Conservation (phyloP, 345 rosid species). For the Acer campestre region DNA sequence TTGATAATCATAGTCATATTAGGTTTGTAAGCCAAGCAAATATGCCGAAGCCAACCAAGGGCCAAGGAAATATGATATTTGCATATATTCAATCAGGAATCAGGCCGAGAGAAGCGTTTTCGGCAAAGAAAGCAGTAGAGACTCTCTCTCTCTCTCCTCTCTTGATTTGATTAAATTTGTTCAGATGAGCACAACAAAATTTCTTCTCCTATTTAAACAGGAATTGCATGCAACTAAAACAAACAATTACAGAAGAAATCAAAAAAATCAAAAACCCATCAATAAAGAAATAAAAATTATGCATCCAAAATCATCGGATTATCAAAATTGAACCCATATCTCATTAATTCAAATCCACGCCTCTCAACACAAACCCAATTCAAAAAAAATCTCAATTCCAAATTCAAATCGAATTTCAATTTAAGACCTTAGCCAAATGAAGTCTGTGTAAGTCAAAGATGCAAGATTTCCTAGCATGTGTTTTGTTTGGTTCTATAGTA, state of each 20-base stretch:
- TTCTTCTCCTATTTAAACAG: not conserved
- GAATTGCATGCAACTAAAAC: not conserved
- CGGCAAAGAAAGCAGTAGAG: too few species aligned
- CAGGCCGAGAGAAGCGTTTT: too few species aligned
- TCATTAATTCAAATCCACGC: not conserved
- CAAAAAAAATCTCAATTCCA: not conserved
- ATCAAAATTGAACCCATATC: slow-evolving; percentile 28
- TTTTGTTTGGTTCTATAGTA: too few species aligned
- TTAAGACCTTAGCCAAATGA: slow-evolving; percentile 64
- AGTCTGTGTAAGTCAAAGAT: slow-evolving; percentile 48
- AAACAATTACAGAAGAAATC: slow-evolving; percentile 1
- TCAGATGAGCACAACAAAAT: not conserved
- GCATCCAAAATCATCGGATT: slow-evolving; percentile 1
- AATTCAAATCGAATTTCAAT: not conserved
- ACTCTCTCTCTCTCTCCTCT: too few species aligned
- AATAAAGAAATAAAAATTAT: not conserved
- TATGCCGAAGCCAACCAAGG: too few species aligned
- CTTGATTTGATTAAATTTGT: too few species aligned
- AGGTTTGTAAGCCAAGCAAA: too few species aligned
- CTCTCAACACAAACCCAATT: too few species aligned
- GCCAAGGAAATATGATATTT: too few species aligned
- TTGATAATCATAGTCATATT: too few species aligned
- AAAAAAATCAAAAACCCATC: not conserved
- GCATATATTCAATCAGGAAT: too few species aligned
- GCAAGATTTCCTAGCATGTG: too few species aligned